phyloP scores from a whole-genome alignment of 768 basidiomycete genomes.

The Boletus pseudo-olivaceus region DNA sequence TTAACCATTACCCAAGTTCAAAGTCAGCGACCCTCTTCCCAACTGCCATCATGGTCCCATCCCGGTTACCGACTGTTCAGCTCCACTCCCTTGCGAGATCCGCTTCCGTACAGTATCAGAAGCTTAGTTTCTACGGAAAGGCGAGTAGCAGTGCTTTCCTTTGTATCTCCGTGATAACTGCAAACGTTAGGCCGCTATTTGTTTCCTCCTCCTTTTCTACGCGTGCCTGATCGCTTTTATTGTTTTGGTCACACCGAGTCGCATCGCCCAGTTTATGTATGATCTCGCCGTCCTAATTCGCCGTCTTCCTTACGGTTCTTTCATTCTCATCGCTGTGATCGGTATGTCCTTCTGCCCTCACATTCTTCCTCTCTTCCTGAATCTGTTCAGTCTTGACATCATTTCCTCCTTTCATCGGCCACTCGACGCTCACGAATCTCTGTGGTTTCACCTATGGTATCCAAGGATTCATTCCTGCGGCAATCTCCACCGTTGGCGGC shows the following conservation, averaged over 20 bases:
- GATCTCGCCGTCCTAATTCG: conserved; percentile 63
- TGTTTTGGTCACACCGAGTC: conserved; percentile 55
- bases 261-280: conserved; percentile 68
- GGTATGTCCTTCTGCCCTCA: conserved; percentile 54
- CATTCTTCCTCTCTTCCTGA: conserved; percentile 44
- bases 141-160: conserved; percentile 26
- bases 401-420: conserved; percentile 33
- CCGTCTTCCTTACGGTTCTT: conserved; percentile 57
- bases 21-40: conserved; percentile 8
- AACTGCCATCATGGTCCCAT: not conserved
- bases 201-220: conserved; percentile 58
- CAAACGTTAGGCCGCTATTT: conserved; percentile 45
- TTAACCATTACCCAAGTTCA: not conserved
- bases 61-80: conserved; percentile 7
- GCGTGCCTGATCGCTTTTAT: conserved; percentile 40
- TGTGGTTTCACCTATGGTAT: conserved; percentile 85
- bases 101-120: conserved; percentile 43
- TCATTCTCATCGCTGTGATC: conserved; percentile 49
- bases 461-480: conserved; percentile 67
- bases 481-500: conserved; percentile 58
- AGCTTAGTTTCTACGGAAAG: conserved; percentile 53
- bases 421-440: conserved; percentile 44
- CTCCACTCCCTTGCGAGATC: conserved; percentile 27
- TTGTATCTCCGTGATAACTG: conserved; percentile 9
- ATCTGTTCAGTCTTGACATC: conserved; percentile 23